These are phyloP conservation scores for Tritrichomonas foetus DNA, from an alignment of 208 protist genomes.

Conservation along the genomic window DNA sequence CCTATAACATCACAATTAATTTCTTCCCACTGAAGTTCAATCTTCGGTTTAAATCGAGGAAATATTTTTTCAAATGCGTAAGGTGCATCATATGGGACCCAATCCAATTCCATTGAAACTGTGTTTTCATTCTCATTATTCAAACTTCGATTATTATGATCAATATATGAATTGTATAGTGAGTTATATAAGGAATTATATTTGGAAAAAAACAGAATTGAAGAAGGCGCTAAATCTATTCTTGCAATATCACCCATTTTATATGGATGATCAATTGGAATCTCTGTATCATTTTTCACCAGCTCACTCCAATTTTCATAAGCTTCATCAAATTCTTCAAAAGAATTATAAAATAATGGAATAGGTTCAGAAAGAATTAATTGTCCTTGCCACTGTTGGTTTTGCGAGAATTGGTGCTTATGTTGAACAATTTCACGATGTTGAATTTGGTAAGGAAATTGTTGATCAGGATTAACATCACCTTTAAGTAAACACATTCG, in stretches of 20 bases:
- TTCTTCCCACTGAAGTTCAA: background rate
- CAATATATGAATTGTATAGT: background rate
- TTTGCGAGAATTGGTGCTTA: background rate
- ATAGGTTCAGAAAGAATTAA: background rate
- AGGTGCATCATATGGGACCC: background rate
- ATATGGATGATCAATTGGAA: background rate
- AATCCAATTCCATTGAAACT: background rate
- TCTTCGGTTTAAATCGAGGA: background rate
- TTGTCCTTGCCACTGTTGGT: background rate
- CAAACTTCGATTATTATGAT: background rate
- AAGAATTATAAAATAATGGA: background rate
- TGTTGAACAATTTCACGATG: background rate
- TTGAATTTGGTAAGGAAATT: background rate
- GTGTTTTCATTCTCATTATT: background rate
- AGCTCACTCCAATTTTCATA: background rate
- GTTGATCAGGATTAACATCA: background rate
- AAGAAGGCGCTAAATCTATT: background rate
- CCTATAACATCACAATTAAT: background rate
- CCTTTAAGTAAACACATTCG: background rate
- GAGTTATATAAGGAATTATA: too few species aligned
- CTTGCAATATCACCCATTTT: background rate
- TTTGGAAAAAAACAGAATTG: too few species aligned
- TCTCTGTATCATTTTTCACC: background rate
- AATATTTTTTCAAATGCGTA: background rate
- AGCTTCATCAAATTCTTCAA: conserved; percentile 9